A percentile compares a stretch with the other conserved stretches of the same genome.
phyloP scores from a whole-genome alignment of 441 rosid species.

The Gossypium laxum region DNA sequence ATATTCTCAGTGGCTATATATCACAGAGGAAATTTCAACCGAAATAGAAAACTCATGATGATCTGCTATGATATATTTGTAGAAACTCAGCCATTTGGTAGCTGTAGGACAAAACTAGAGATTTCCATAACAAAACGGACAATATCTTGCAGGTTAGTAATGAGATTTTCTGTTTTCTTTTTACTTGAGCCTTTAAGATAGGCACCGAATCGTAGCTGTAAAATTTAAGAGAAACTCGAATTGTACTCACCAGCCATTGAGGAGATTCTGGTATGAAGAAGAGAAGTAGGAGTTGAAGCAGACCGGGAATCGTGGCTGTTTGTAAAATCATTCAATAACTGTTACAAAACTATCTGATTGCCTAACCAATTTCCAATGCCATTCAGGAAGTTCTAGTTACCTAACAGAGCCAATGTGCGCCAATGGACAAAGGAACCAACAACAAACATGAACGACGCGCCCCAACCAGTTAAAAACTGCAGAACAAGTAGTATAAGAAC shows the following conservation, averaged over 20 bases:
- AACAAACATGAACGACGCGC: slow-evolving; percentile 28
- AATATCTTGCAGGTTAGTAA: neutral
- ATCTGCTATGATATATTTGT: neutral
- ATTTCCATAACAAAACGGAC: neutral
- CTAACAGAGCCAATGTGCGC: slow-evolving; percentile 44
- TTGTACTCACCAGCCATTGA: slow-evolving; percentile 64
- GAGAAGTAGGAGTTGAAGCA: slow-evolving; percentile 49
- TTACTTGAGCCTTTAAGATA: no score
- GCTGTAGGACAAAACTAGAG: neutral
- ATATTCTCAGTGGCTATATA: neutral
- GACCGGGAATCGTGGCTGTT: slow-evolving; percentile 32
- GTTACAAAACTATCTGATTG: slow-evolving; percentile 13
- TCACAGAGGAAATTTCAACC: neutral
- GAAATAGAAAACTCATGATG: neutral
- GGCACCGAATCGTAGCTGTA: no score
- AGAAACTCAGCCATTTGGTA: neutral
- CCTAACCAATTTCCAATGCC: neutral
- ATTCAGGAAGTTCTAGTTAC: slow-evolving; percentile 22
- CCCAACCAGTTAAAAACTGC: neutral
- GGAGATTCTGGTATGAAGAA: slow-evolving; percentile 76
- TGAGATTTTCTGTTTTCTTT: no score
- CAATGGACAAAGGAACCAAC: slow-evolving; percentile 34
- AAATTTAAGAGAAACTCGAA: neutral
- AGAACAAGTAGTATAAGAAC: neutral
- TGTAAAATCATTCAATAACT: slow-evolving; percentile 26